Evolutionary conservation across 2,329 filamentous ascomycete species (phyloP).

Genomic region (Sarocladiaceae sp.): DNA sequence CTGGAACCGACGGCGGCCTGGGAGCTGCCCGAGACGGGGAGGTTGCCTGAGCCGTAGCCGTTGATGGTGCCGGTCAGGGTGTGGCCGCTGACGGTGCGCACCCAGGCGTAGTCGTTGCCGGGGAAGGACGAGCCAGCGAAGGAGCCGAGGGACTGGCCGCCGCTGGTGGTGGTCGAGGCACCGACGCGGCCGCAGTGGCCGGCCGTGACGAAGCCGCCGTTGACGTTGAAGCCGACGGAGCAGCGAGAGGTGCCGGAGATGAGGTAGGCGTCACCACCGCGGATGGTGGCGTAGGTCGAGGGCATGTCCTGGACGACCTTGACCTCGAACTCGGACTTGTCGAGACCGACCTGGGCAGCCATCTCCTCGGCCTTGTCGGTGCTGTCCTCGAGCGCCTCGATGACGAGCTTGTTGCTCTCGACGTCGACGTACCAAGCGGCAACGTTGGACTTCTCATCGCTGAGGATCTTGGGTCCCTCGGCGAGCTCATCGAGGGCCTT

Average conservation of each 20-base stretch:
- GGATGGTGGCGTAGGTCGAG: constrained; percentile 27
- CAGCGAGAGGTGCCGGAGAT: constrained; percentile 26
- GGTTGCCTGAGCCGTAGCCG: constrained; percentile 26
- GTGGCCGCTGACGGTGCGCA: constrained; percentile 27
- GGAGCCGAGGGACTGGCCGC: constrained; percentile 25
- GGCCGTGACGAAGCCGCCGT: constrained; percentile 32
- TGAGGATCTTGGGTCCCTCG: constrained; percentile 17
- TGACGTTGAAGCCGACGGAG: constrained; percentile 34
- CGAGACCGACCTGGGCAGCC: constrained; percentile 30
- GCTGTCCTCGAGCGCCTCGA: constrained; percentile 29
- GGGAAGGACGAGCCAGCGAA: constrained; percentile 33
- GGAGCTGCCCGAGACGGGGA: constrained; percentile 15
- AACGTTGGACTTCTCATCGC: constrained; percentile 20
- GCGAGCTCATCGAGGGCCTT: constrained; percentile 31
- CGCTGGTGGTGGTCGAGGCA: constrained; percentile 23
- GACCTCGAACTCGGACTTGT: constrained; percentile 29
- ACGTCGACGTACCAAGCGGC: constrained; percentile 33
- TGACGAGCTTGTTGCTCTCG: constrained; percentile 31
- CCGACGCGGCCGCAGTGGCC: constrained; percentile 32
- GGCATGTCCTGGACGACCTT: constrained; percentile 25
- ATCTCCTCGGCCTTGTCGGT: constrained; percentile 27
- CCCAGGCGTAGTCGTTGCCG: constrained; percentile 31
- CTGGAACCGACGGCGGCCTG: constrained; percentile 10
- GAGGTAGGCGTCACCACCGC: constrained; percentile 31
- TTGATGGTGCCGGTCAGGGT: constrained; percentile 25